phyloP scores from a whole-genome alignment of 2,329 filamentous ascomycete genomes.

The Paecilomyces formosus region DNA sequence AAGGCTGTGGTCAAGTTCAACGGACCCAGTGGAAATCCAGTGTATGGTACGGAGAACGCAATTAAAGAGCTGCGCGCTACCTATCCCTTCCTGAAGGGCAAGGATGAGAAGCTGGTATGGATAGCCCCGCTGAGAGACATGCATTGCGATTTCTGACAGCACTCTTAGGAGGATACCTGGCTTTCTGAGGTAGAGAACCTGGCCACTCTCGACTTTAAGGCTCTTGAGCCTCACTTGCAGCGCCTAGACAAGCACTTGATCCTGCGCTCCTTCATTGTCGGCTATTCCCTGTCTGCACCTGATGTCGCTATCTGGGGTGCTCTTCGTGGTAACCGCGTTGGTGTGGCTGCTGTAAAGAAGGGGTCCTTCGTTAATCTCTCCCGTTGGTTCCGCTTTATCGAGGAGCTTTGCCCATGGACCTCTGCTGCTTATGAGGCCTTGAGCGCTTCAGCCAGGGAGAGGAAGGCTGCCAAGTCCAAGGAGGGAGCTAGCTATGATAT shows the following conservation, averaged over 20 bases:
- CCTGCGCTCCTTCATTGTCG: constrained; percentile 76
- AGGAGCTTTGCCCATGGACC: constrained; percentile 72
- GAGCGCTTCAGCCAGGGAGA: constrained; percentile 61
- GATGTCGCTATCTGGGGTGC: constrained; percentile 80
- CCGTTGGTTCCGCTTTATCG: constrained; percentile 82
- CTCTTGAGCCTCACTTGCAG: constrained; percentile 64
- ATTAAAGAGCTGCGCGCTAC: constrained; percentile 25
- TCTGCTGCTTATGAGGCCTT: constrained; percentile 61
- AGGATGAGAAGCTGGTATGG: constrained; percentile 29
- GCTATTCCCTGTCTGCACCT: constrained; percentile 67
- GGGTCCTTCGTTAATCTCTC: constrained; percentile 67
- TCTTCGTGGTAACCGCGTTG: constrained; percentile 76
- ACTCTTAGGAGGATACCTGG: constrained; percentile 45
- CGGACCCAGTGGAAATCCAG: constrained; percentile 18
- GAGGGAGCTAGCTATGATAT: constrained; percentile 86
- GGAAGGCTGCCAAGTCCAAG: constrained; percentile 62
- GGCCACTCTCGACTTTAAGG: constrained; percentile 66
- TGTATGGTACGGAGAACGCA: constrained; percentile 21
- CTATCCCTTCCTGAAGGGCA: constrained; percentile 29
- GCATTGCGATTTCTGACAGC: background rate
- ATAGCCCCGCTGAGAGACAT: constrained; percentile 10
- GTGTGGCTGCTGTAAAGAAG: constrained; percentile 71
- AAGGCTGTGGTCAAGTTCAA: constrained; percentile 27
- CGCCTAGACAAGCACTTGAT: constrained; percentile 82
- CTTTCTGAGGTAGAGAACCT: constrained; percentile 46